Percentiles rank a stretch among this genome's conserved stretches.
Evolutionary conservation across 345 rosid species (phyloP).

Genomic region (Boechera divaricarpa): DNA sequence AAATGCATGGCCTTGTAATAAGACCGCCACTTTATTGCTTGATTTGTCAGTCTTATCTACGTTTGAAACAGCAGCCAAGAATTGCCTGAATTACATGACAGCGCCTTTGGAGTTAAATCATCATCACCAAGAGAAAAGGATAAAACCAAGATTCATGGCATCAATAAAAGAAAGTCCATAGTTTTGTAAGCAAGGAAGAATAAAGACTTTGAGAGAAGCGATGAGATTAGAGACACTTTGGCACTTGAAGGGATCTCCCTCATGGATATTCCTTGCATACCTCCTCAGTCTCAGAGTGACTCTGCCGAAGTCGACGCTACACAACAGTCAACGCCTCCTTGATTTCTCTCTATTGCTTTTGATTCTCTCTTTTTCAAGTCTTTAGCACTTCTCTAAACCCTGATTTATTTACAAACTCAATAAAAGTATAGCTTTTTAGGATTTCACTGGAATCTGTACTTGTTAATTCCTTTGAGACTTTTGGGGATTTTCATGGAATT

Average conservation of each 20-base stretch:
- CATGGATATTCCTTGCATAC: constrained; percentile 64
- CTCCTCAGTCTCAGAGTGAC: not conserved
- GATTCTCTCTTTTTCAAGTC: not conserved
- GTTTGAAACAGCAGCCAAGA: constrained; percentile 50
- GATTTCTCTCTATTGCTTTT: not conserved
- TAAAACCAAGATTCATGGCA: not conserved
- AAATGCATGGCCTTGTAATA: constrained; percentile 58
- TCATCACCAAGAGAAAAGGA: constrained; percentile 10
- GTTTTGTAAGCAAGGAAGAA: constrained; percentile 45
- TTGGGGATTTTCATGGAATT: not conserved
- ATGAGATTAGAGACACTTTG: constrained; percentile 62
- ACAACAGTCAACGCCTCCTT: not conserved
- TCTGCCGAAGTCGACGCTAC: not conserved
- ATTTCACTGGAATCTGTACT: not conserved
- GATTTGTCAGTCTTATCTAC: constrained; percentile 58
- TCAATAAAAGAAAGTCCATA: too few species aligned
- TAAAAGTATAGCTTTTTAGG: not conserved
- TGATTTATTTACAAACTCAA: not conserved
- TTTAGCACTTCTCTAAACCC: not conserved
- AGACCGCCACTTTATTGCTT: constrained; percentile 57
- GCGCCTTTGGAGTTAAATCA: not conserved
- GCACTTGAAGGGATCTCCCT: constrained; percentile 65
- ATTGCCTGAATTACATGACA: constrained; percentile 51
- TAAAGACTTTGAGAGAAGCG: constrained; percentile 62
- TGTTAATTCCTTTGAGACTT: not conserved